phyloP scores from a whole-genome alignment of 2,329 filamentous ascomycete genomes.

The Aspergillus sp. region DNA sequence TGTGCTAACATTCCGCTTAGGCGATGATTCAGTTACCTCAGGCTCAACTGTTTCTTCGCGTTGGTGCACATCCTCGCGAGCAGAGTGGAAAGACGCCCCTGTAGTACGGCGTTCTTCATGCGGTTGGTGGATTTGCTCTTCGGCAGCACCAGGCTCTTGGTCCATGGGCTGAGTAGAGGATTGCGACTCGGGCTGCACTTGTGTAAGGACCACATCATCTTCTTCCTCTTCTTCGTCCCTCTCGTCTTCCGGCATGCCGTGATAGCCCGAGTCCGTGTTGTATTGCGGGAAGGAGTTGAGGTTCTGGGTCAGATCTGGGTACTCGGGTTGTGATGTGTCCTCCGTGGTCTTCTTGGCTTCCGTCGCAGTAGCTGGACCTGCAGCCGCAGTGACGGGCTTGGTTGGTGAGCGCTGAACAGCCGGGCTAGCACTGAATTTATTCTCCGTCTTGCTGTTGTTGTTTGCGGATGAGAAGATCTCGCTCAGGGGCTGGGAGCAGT shows the following conservation, averaged over 20 bases:
- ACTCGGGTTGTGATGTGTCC: constrained; percentile 28
- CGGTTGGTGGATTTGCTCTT: constrained; percentile 23
- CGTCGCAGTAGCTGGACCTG: constrained; percentile 18
- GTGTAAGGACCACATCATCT: constrained; percentile 40
- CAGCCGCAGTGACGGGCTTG: constrained; percentile 24
- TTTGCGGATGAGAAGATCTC: constrained; percentile 49
- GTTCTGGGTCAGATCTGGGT: constrained; percentile 34
- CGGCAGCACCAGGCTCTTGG: constrained; percentile 24
- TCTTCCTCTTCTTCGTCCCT: constrained; percentile 38
- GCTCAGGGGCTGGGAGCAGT: constrained; percentile 44
- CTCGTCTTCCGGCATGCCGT: constrained; percentile 46
- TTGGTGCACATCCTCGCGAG: constrained; percentile 40
- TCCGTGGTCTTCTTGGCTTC: constrained; percentile 19
- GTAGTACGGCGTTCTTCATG: constrained; percentile 41
- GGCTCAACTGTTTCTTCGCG: constrained; percentile 42
- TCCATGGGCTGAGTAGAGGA: constrained; percentile 37
- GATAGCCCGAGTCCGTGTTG: constrained; percentile 51
- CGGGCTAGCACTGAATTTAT: constrained; percentile 36
- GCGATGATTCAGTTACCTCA: constrained; percentile 31
- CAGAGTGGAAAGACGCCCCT: constrained; percentile 51
- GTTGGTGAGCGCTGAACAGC: constrained; percentile 39
- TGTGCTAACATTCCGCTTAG: constrained; percentile 22
- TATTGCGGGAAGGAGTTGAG: constrained; percentile 43
- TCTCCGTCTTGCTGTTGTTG: constrained; percentile 42
- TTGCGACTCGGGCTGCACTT: constrained; percentile 34